Evolutionary conservation across 176 grass and related monocot genomes (phyloP).

Genomic region (Luzula sylvatica): DNA sequence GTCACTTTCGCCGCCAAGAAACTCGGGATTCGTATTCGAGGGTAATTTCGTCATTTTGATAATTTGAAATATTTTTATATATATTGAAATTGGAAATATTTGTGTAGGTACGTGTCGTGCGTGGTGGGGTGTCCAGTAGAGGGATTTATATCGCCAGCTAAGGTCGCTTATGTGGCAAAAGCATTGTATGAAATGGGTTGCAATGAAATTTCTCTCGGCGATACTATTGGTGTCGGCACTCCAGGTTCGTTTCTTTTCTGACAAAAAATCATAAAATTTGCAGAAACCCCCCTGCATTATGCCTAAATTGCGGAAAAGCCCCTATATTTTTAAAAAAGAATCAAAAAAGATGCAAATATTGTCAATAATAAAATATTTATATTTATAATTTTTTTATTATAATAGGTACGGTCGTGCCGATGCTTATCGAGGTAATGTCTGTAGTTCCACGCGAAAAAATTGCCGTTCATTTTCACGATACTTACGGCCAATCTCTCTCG

Average conservation of each 20-base stretch:
- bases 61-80: no score
- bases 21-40: slow-evolving; percentile 50
- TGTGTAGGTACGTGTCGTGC: slow-evolving; percentile 36
- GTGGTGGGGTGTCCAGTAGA: slow-evolving; percentile 46
- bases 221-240: slow-evolving; percentile 90
- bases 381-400: not conserved
- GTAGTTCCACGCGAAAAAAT: slow-evolving; percentile 67
- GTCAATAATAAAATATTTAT: not conserved
- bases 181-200: slow-evolving; percentile 85
- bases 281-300: not conserved
- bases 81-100: not conserved
- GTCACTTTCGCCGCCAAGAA: slow-evolving; percentile 69
- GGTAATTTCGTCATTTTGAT: slow-evolving; percentile 27
- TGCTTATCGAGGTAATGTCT: slow-evolving; percentile 67
- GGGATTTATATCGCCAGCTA: slow-evolving; percentile 53
- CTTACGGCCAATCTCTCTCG: slow-evolving; percentile 76
- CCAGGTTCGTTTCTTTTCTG: slow-evolving; percentile 36
- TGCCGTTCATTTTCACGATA: slow-evolving; percentile 87
- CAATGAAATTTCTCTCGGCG: slow-evolving; percentile 91
- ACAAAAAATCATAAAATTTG: no score
- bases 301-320: not conserved
- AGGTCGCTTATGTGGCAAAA: slow-evolving; percentile 76
- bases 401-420: slow-evolving; percentile 60
- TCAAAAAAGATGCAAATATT: not conserved
- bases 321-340: not conserved